Base-by-base conservation (phyloP, 202 grass and related monocot species). In the Musa balbisiana region DNA sequence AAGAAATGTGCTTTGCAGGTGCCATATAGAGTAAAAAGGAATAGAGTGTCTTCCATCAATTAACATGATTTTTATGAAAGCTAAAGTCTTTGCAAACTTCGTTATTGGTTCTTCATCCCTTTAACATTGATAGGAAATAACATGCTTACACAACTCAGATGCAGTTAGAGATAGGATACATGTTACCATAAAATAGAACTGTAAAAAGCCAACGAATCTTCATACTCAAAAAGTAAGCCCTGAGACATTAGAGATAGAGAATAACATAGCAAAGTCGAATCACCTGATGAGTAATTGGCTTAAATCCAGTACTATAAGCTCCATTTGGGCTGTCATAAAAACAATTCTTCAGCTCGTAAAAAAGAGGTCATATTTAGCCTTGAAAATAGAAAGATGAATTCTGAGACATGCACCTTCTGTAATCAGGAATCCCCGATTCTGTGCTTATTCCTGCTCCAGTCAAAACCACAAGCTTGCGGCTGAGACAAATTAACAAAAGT, bases 281-380 rank as follows among this genome's bases (percentile, higher is more conserved):
- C 72, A 92, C 93, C 93, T 97, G 93, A 88, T 97, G 93, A 72
- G 90, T 93, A 55, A 97, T 87, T 65, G 93, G 93, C 87, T 97
- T 97, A 81, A 97, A 97, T 73, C 90, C 93, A 74, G 93, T 72
- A 89, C 88, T 97, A 84, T 97, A 97, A 71, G 93, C 93, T 83
- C 93, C 93, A 64, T 97, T 91, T 64, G 93, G 93, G 83, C 93
- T 97, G 84, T 59, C 56, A 84, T 51, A 72, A 76, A 67, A 51
- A 24, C 68, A 26, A 33, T 12, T 75, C 72, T 70, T 76, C 51
- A 68, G 26, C 76, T 74, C 19, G 19, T 64, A 52, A 62, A 62
- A 1, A 75, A 52, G 72, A 52, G 33, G 33, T 43, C 5, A 43
- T 43, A 43, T 43, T 66, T 23, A 10, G 55, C 60, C 1, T 15